phyloP scores from a whole-genome alignment of 148 eudicot species.

The Rhododendron griersonianum region DNA sequence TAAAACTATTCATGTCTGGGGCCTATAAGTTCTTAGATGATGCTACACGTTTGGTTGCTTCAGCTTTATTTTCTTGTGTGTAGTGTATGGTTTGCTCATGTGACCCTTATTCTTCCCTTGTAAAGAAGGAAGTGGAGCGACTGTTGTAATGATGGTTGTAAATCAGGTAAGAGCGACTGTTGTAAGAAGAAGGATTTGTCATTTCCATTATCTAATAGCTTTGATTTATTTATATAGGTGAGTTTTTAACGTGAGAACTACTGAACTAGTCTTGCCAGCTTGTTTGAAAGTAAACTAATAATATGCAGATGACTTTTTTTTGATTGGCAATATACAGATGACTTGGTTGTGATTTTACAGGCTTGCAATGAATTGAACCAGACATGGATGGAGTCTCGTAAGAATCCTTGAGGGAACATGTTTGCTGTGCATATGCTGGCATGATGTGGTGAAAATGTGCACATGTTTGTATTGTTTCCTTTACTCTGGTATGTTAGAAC shows the following conservation, averaged over 20 bases:
- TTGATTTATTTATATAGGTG: neutral
- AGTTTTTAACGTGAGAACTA: neutral
- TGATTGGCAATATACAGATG: neutral
- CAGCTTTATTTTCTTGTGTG: no score
- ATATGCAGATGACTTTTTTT: neutral
- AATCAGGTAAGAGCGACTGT: no score
- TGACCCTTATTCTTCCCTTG: no score
- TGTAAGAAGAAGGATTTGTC: no score
- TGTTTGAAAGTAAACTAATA: neutral
- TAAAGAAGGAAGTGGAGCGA: no score
- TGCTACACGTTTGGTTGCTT: no score
- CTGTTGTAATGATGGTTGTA: no score
- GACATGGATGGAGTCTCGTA: conserved; percentile 98
- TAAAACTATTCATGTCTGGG: no score
- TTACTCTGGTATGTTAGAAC: neutral
- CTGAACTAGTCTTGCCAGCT: neutral
- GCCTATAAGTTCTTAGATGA: no score
- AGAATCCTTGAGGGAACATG: neutral
- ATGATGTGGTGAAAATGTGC: neutral
- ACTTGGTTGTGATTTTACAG: conserved; percentile 33
- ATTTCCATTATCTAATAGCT: neutral
- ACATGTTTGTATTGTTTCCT: neutral
- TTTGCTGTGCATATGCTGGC: neutral
- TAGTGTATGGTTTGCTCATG: no score
- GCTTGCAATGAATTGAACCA: conserved; percentile 92